Evolutionary conservation across 441 rosid genomes (phyloP), one percentile per base, ranked within the genome.

Genomic region (Adansonia gregorii): DNA sequence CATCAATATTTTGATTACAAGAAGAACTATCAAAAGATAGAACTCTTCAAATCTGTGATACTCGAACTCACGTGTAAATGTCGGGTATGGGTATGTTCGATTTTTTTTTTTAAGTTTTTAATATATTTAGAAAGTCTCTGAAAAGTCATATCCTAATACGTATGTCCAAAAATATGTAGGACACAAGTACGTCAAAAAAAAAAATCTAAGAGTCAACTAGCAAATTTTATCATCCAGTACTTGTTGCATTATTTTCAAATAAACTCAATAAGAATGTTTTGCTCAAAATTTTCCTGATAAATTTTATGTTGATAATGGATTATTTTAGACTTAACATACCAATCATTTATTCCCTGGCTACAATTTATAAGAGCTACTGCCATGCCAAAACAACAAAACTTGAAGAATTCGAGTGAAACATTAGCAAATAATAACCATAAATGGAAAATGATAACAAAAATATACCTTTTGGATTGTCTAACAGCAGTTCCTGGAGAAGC

Each of bases 401-500:
- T 27, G 35, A 27, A 27, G 35, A 27, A 27, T 27, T 27, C 35
- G 35, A 27, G 67, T 15, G 35, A 55, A 61, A 48, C 59, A 20
- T 22, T 20, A 59, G 35, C 64, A 59, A 22, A 22, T 10, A 49
- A 52, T 48, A 54, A 55, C 20, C 35, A 3, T 14, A 48, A 43
- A 19, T 14, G 39, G 14, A 41, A 6, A 27, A 43, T 31, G 27
- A 24, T n/a, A 6, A 46, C 17, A 61, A 63, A 31, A 3, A 4
- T 24, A 68, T 87, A 92, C 94, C 97, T 93, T 83, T 87, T 88
- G 20, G 87, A 75, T 71, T 86, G 95, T 84, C 84, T 87, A 55
- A 78, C 84, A 35, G 85, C 61, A 79, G 73, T 81, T 41, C 81
- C 81, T 12, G 85, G 69, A 58, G 89, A 84, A 74, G 85, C 82